Percentiles rank a stretch among this genome's conserved stretches.
These are phyloP conservation scores for Rhizoclosmatium sp. DNA, from an alignment of 192 early-diverging fungal species.

Conservation along the genomic window DNA sequence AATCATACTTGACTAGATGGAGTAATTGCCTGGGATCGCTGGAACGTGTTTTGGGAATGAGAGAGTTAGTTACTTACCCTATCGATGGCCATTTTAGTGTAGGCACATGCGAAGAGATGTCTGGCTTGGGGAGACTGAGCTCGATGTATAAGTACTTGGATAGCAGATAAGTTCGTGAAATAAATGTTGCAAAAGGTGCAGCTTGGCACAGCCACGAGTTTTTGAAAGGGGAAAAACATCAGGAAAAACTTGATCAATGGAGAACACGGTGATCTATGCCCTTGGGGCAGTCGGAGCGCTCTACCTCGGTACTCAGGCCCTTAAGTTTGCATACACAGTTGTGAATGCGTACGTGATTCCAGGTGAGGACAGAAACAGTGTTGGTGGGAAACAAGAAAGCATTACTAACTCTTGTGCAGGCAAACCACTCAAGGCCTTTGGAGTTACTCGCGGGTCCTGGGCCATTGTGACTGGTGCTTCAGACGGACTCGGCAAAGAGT, in stretches of 20 bases:
- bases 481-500: constrained; percentile 95
- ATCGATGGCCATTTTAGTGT: too few relatives aligned
- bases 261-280: background rate
- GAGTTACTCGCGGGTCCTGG: constrained; percentile 67
- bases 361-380: background rate
- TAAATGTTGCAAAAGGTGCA: too few relatives aligned
- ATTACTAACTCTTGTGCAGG: constrained; percentile 4
- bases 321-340: constrained; percentile 6
- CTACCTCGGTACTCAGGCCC: background rate
- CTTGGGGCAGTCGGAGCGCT: constrained; percentile 4
- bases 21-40: too few relatives aligned
- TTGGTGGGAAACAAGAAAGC: background rate
- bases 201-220: background rate
- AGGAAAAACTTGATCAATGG: background rate
- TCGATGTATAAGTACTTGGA: too few relatives aligned
- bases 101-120: too few relatives aligned
- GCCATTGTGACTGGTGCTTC: constrained; percentile 95
- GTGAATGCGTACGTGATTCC: constrained; percentile 28
- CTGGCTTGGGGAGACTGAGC: too few relatives aligned
- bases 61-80: too few relatives aligned
- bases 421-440: constrained; percentile 55
- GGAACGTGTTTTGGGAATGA: too few relatives aligned
- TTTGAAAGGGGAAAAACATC: background rate
- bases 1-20: too few relatives aligned
- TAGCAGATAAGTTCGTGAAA: too few relatives aligned